Percentiles rank a stretch among this genome's conserved stretches.
phyloP scores from a whole-genome alignment of 345 rosid species.

The Abelmoschus esculentus region DNA sequence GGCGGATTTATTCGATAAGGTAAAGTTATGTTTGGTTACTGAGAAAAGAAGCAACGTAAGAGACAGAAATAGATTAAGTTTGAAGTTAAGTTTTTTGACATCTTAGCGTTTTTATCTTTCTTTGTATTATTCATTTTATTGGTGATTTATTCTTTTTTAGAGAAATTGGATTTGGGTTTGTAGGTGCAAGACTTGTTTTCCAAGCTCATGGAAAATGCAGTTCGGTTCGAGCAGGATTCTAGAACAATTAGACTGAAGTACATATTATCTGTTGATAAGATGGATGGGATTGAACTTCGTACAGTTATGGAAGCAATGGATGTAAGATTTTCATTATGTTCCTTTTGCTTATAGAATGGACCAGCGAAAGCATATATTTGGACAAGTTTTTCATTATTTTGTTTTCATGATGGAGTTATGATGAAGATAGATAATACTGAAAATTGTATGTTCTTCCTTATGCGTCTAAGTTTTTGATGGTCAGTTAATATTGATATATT shows the following conservation, averaged over 20 bases:
- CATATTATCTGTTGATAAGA: constrained; percentile 37
- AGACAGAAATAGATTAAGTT: constrained; percentile 3
- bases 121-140: constrained; percentile 18
- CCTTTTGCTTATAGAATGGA: not conserved
- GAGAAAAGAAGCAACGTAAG: constrained; percentile 6
- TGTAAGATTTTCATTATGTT: constrained; percentile 35
- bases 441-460: not conserved
- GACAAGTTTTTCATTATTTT: not conserved
- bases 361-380: not conserved
- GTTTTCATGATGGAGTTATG: not conserved
- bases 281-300: constrained; percentile 44
- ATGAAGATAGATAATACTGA: not conserved
- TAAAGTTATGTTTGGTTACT: constrained; percentile 26
- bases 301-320: constrained; percentile 77
- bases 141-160: constrained; percentile 36
- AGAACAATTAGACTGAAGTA: constrained; percentile 45
- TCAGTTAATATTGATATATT: not conserved
- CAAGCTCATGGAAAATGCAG: constrained; percentile 62
- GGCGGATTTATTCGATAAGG: constrained; percentile 82
- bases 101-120: not conserved
- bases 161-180: constrained; percentile 62
- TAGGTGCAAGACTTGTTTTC: constrained; percentile 86
- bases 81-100: not conserved
- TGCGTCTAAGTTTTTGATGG: not conserved
- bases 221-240: constrained; percentile 53